A percentile compares a stretch with the other conserved stretches of the same genome.
Conservation (phyloP, 2,329 filamentous ascomycete species). For the Stemphylium lycopersici region DNA sequence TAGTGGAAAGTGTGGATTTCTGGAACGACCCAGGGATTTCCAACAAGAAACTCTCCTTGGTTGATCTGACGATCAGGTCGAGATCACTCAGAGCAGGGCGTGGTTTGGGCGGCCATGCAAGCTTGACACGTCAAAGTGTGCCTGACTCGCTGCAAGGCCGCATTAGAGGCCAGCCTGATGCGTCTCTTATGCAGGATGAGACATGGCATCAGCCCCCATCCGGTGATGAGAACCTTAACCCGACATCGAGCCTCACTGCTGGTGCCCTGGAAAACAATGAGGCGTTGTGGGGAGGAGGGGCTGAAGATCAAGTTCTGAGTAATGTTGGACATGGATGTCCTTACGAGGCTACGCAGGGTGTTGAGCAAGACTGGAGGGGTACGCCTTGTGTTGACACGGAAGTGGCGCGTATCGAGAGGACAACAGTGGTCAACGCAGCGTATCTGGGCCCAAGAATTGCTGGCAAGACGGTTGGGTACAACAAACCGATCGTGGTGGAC, state of each 20-base stretch:
- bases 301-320: constrained; percentile 12
- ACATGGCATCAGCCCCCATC: constrained; percentile 23
- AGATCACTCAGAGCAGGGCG: constrained; percentile 34
- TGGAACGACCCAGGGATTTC: constrained; percentile 67
- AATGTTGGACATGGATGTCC: constrained; percentile 23
- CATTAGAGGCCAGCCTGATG: constrained; percentile 29
- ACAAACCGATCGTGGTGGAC: constrained; percentile 86
- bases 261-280: constrained; percentile 28
- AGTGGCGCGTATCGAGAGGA: constrained; percentile 67
- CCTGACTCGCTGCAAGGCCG: constrained; percentile 17
- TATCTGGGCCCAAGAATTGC: constrained; percentile 70
- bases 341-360: constrained; percentile 27
- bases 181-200: constrained; percentile 1
- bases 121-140: constrained; percentile 35
- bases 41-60: constrained; percentile 66
- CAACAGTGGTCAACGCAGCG: constrained; percentile 80
- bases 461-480: constrained; percentile 65
- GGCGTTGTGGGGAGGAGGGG: constrained; percentile 23
- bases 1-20: constrained; percentile 51
- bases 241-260: constrained; percentile 28
- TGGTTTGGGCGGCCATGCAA: constrained; percentile 37
- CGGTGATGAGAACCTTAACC: constrained; percentile 26
- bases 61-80: constrained; percentile 62
- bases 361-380: constrained; percentile 1
- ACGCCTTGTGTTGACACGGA: constrained; percentile 17